Evolutionary conservation across 108 stramenopile genomes (phyloP), one percentile per base, ranked within the genome.

Genomic region (Pseudonitzschia multiseries): DNA sequence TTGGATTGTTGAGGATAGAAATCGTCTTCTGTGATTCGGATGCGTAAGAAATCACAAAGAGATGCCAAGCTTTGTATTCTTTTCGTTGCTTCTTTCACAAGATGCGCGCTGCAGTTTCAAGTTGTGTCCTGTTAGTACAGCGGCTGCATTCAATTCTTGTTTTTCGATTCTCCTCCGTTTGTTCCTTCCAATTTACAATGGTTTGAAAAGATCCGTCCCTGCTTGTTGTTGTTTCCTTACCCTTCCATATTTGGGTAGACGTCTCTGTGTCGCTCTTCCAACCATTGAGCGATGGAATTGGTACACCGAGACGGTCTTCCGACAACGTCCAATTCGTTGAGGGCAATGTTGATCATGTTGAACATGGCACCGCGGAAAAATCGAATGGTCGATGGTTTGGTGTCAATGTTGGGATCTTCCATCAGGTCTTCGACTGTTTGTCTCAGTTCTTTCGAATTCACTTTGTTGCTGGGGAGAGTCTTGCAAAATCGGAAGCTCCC

Each of bases 361-460:
- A 97, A 97, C 97, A 98, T 98, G 50, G 95, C 95, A 40, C 96
- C 96, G 41, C 97, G 95, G 82, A 98, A 98, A 77, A 97, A 98
- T 40, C 95, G 85, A 60, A 98, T 93, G 9, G 83, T 93, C 63
- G 70, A 81, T 8, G 90, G 92, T 57, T 89, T 87, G 4, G 84
- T 74, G 52, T 89, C 85, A 51, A 68, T 53, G 15, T 29, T 48
- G 40, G 85, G 82, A 50, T 84, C 78, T 61, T 98, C 96, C 50
- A 98, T 93, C 13, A 91, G 70, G 40, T 90, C 85, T 74, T 96
- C 94, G 0, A 98, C 89, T 4, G 86, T 85, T 66, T 83, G 80
- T 36, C 97, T 87, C 2, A 97, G 81, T 75, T 93, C 95, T 74
- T 94, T 83, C 9, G 90, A 92, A 74, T 98, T 98, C 52, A 98